A percentile compares a stretch with the other conserved stretches of the same genome.
phyloP scores from a whole-genome alignment of 2,329 filamentous ascomycete species.

The Colletotrichum echinochloae region DNA sequence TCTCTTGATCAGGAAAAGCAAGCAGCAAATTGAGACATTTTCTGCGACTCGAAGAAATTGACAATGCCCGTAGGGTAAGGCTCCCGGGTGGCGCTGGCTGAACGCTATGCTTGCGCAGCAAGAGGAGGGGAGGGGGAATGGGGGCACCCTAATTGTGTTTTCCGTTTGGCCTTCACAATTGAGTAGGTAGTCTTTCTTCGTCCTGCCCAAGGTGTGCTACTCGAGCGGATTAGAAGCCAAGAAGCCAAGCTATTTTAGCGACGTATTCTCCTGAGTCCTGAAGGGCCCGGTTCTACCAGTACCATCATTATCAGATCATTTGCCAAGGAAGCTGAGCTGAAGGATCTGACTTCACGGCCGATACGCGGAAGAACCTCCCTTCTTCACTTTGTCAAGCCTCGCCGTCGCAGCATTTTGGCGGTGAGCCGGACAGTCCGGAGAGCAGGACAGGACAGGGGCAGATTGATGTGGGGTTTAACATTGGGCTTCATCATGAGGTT shows the following conservation, averaged over 20 bases:
- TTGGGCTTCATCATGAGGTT: conserved; percentile 19
- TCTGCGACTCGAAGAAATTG: conserved; percentile 25
- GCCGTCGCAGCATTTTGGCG: conserved; percentile 14
- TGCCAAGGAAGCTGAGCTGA: conserved; percentile 24
- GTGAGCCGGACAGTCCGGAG: conserved; percentile 33
- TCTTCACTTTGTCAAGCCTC: not conserved
- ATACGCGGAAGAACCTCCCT: conserved; percentile 20
- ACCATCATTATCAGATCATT: conserved; percentile 34
- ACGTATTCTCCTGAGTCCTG: conserved; percentile 13
- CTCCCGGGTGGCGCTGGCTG: conserved; percentile 21
- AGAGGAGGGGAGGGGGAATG: too few species aligned
- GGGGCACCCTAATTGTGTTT: not conserved
- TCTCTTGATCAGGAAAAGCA: not conserved
- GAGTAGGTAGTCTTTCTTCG: not conserved
- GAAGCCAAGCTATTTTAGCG: conserved; percentile 25
- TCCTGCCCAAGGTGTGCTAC: not conserved
- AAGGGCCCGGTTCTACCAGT: conserved; percentile 1
- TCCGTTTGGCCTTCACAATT: not conserved
- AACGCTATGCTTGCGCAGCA: not conserved
- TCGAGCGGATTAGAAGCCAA: conserved; percentile 5
- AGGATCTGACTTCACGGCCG: conserved; percentile 23
- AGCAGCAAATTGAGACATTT: not conserved
- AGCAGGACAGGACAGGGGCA: conserved; percentile 9
- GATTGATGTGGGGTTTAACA: conserved; percentile 18
- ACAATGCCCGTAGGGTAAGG: conserved; percentile 29